Percentiles rank a stretch among this genome's conserved stretches.
Evolutionary conservation across 257 asterid genomes (phyloP).

Genomic region (Catharanthus roseus): DNA sequence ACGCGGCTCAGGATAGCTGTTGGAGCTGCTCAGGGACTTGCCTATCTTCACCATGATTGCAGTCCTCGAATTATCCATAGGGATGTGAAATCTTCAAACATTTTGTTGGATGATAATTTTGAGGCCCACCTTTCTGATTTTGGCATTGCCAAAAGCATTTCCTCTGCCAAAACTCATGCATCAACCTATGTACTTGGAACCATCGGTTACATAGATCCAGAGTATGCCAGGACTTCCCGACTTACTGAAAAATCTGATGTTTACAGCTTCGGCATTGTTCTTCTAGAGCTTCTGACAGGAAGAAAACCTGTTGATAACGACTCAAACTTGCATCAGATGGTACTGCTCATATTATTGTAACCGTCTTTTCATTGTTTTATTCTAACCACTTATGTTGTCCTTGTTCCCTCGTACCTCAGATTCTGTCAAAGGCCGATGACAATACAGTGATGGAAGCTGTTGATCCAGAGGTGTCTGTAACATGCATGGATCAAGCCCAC

Average conservation of each 20-base stretch:
- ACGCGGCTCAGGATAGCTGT: slow-evolving; percentile 79
- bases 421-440: slow-evolving; percentile 70
- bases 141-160: slow-evolving; percentile 75
- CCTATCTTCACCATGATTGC: slow-evolving; percentile 97
- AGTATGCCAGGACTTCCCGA: slow-evolving; percentile 87
- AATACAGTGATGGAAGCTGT: slow-evolving; percentile 84
- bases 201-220: slow-evolving; percentile 96
- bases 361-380: too few relatives aligned
- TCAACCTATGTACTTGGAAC: slow-evolving; percentile 93
- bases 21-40: slow-evolving; percentile 96
- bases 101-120: slow-evolving; percentile 74
- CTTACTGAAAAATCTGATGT: slow-evolving; percentile 90
- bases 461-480: slow-evolving; percentile 84
- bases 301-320: slow-evolving; percentile 83
- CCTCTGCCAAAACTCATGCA: slow-evolving; percentile 70
- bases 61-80: slow-evolving; percentile 82
- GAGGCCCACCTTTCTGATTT: slow-evolving; percentile 94
- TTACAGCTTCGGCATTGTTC: slow-evolving; percentile 92
- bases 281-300: slow-evolving; percentile 89
- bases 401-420: slow-evolving; percentile 32
- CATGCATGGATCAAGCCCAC: slow-evolving; percentile 67
- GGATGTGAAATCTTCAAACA: slow-evolving; percentile 91
- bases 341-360: slow-evolving; percentile 20
- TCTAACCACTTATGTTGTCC: neutral
- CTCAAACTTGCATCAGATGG: slow-evolving; percentile 87